phyloP scores from a whole-genome alignment of 306 rosid species.

The Trifolium pratense region DNA sequence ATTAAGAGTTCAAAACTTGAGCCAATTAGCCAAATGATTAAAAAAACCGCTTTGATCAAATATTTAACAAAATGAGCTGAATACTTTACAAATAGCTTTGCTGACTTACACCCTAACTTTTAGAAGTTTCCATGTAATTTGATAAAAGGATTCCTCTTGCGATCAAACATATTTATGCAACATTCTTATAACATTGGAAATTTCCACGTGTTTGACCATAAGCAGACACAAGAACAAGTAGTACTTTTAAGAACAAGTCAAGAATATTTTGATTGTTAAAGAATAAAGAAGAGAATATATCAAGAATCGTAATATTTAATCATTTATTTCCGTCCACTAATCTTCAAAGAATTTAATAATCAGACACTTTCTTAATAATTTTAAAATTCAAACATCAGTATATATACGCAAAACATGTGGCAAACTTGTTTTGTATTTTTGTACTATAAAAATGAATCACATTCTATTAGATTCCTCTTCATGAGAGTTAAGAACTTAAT shows the following conservation, averaged over 20 bases:
- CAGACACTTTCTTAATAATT: background rate
- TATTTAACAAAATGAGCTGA: no score
- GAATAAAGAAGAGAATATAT: background rate
- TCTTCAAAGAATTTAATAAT: slow-evolving; percentile 24
- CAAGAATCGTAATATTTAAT: slow-evolving; percentile 4
- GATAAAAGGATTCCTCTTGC: slow-evolving; percentile 10
- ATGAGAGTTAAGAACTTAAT: background rate
- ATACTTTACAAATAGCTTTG: background rate
- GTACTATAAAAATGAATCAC: background rate
- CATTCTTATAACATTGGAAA: background rate
- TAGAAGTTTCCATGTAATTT: background rate
- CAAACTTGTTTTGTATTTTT: slow-evolving; percentile 15
- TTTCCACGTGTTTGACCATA: slow-evolving; percentile 28
- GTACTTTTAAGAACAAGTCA: no score
- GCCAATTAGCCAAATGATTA: no score
- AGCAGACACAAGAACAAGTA: background rate
- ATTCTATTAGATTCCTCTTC: background rate
- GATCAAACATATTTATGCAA: background rate
- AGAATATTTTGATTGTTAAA: no score
- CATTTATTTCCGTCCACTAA: slow-evolving; percentile 5
- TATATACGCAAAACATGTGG: background rate
- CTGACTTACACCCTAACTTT: background rate
- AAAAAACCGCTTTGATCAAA: no score
- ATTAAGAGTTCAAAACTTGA: no score
- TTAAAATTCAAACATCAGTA: slow-evolving; percentile 10